These are phyloP conservation scores for Geotrichum europaeum DNA, from an alignment of 1,139 yeast species.

Conservation along the genomic window DNA sequence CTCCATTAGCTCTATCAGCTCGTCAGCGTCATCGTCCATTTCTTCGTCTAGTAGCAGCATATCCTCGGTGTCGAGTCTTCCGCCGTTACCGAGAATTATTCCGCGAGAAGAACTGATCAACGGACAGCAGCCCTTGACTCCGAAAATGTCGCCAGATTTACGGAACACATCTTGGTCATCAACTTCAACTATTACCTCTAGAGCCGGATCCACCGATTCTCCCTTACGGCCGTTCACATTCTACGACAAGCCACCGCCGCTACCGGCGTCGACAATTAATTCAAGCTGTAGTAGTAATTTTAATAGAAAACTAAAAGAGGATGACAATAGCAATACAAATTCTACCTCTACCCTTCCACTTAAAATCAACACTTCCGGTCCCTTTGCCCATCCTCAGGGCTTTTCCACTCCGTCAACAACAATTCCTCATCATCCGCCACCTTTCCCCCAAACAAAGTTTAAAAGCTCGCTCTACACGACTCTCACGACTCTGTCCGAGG, in stretches of 20 bases:
- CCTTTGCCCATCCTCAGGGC: background rate
- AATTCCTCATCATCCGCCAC: background rate
- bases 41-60: conserved; percentile 13
- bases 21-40: conserved; percentile 12
- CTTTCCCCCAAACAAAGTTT: conserved; percentile 10
- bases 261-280: background rate
- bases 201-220: conserved; percentile 4
- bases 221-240: conserved; percentile 15
- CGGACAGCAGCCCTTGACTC: conserved; percentile 1
- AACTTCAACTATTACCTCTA: background rate
- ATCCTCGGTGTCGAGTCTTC: conserved; percentile 7
- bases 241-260: conserved; percentile 5
- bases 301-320: conserved; percentile 1
- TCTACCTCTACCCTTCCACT: background rate
- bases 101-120: conserved; percentile 10
- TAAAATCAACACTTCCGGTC: background rate
- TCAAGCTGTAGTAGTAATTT: background rate
- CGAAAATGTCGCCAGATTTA: conserved; percentile 4
- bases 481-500: conserved; percentile 19
- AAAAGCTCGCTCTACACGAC: conserved; percentile 16
- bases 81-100: conserved; percentile 7
- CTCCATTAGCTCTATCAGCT: conserved; percentile 11
- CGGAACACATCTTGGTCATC: conserved; percentile 4
- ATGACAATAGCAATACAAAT: background rate
- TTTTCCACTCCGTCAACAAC: background rate